phyloP scores from a whole-genome alignment of 2,329 filamentous ascomycete genomes.

The Rutstroemia sp. region DNA sequence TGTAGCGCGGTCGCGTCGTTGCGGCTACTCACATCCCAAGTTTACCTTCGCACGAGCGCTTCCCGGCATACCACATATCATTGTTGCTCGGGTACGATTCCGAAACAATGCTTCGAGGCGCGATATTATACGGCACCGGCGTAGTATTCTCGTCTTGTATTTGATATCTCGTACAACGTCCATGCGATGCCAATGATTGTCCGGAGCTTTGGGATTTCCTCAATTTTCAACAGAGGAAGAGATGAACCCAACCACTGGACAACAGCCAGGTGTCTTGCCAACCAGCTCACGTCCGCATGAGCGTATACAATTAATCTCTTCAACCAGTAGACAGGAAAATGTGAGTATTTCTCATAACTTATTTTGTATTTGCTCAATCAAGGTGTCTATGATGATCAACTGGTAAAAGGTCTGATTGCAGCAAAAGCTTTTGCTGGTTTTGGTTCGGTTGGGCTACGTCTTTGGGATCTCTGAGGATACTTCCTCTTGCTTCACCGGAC shows the following conservation, averaged over 20 bases:
- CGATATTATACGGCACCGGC: too few relatives aligned
- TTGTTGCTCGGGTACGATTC: too few relatives aligned
- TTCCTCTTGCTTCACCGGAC: constrained; percentile 12
- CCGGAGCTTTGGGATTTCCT: too few relatives aligned
- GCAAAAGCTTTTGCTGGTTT: constrained; percentile 38
- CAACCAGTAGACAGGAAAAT: neutral
- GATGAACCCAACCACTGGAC: neutral
- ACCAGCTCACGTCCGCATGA: neutral
- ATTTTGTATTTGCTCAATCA: neutral
- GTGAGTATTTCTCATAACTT: constrained; percentile 8
- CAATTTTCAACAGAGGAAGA: neutral
- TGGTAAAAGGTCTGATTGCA: constrained; percentile 61
- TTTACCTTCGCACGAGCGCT: too few relatives aligned
- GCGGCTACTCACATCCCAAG: too few relatives aligned
- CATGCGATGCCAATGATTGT: too few relatives aligned
- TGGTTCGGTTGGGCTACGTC: constrained; percentile 22
- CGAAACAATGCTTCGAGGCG: too few relatives aligned
- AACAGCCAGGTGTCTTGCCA: neutral
- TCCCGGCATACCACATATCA: too few relatives aligned
- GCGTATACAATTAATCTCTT: neutral
- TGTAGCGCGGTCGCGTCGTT: neutral
- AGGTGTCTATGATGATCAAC: constrained; percentile 43
- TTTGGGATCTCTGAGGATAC: constrained; percentile 19
- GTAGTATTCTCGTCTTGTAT: too few relatives aligned
- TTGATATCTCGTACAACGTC: too few relatives aligned